Conservation (phyloP, 257 asterid species). For the Asclepias syriaca region DNA sequence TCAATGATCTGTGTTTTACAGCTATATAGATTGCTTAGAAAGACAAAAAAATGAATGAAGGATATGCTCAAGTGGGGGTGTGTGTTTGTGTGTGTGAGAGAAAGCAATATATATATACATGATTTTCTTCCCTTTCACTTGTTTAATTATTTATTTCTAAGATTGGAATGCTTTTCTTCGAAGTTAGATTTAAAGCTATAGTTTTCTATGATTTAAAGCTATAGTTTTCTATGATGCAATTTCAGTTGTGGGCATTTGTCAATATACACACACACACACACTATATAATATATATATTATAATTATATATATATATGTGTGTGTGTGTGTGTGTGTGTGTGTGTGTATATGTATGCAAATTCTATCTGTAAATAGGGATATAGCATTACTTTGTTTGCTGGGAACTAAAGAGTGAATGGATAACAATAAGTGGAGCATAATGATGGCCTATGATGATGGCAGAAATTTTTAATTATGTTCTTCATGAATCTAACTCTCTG, state of each 20-base stretch:
- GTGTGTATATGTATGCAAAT: too few species aligned
- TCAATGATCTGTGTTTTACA: background rate
- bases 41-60: slow-evolving; percentile 6
- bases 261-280: too few species aligned
- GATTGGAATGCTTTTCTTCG: slow-evolving; percentile 1
- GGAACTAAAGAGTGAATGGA: background rate
- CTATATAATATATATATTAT: too few species aligned
- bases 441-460: background rate
- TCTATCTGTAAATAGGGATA: background rate
- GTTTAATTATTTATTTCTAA: slow-evolving; percentile 1
- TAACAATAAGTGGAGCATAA: background rate
- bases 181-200: slow-evolving; percentile 10
- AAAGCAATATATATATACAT: too few species aligned
- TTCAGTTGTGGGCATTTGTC: background rate
- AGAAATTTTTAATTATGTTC: too few species aligned
- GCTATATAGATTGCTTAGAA: slow-evolving; percentile 14
- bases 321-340: rapidly evolving
- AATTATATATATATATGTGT: too few species aligned
- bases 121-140: slow-evolving; percentile 7
- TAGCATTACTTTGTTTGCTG: background rate
- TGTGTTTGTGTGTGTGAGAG: background rate
- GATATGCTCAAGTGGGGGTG: slow-evolving; percentile 6
- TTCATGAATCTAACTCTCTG: too few species aligned
- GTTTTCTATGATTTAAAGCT: slow-evolving; percentile 6
- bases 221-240: background rate